Percentiles rank a stretch among this genome's conserved stretches.
These are phyloP conservation scores for Sungouiozyma ichnusensis DNA, from an alignment of 805 yeast genomes.

Conservation along the genomic window DNA sequence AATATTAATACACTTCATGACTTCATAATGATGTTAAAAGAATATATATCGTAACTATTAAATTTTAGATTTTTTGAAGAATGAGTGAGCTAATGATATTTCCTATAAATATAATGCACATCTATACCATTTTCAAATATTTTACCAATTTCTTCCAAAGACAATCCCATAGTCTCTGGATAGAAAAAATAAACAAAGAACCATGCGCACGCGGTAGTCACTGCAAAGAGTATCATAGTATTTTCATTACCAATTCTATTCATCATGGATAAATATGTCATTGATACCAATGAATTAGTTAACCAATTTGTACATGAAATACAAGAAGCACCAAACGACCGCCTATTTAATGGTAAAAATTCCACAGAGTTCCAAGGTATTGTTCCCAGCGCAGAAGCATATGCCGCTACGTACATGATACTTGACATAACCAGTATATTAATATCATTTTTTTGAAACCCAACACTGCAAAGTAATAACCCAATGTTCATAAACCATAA, in stretches of 20 bases:
- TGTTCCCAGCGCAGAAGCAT: constrained; percentile 35
- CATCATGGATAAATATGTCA: constrained; percentile 29
- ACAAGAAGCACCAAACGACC: constrained; percentile 35
- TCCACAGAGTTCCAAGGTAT: constrained; percentile 39
- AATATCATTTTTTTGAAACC: constrained; percentile 16
- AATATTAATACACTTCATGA: background rate
- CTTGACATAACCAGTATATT: constrained; percentile 25
- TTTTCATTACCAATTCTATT: constrained; percentile 22
- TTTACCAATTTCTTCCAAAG: constrained; percentile 34
- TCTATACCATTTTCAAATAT: constrained; percentile 34
- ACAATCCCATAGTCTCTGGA: constrained; percentile 37
- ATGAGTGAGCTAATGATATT: constrained; percentile 21
- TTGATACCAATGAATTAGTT: constrained; percentile 30
- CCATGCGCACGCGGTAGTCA: constrained; percentile 30
- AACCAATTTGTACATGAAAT: constrained; percentile 36
- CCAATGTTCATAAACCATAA: constrained; percentile 33
- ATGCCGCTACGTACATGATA: constrained; percentile 31
- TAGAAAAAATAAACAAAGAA: constrained; percentile 31
- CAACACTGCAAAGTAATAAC: constrained; percentile 25
- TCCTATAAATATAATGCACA: constrained; percentile 27
- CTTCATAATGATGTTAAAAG: background rate
- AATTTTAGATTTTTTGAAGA: no score
- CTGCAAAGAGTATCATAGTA: constrained; percentile 29
- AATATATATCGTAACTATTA: no score
- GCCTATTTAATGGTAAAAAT: constrained; percentile 33